A percentile compares a stretch with the other conserved stretches of the same genome.
These are phyloP conservation scores for Daucus carota DNA, from an alignment of 129 eudicot species.

Conservation along the genomic window DNA sequence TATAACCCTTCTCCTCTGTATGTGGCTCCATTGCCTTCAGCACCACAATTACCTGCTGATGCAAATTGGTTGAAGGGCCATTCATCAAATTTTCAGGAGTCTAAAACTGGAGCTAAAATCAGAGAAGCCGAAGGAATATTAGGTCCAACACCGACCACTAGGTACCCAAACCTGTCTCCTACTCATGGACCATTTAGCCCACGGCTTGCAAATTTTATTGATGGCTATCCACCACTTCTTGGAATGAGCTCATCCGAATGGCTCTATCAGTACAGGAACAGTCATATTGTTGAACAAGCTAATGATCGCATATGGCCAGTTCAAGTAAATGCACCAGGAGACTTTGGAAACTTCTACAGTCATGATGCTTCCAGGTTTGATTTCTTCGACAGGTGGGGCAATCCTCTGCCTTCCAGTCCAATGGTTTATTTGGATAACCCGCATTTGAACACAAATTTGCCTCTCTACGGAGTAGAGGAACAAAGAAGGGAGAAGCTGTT, in stretches of 20 bases:
- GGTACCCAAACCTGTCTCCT: constrained; percentile 24
- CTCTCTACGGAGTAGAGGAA: constrained; percentile 27
- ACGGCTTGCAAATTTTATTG: constrained; percentile 34
- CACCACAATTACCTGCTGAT: constrained; percentile 69
- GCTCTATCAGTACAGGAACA: constrained; percentile 71
- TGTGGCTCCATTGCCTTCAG: constrained; percentile 66
- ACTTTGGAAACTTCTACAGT: constrained; percentile 25
- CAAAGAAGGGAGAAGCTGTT: constrained; percentile 30
- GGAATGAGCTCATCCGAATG: constrained; percentile 84
- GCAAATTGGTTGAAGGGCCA: constrained; percentile 41
- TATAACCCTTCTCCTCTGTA: constrained; percentile 19
- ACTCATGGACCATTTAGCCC: constrained; percentile 33
- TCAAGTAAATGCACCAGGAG: constrained; percentile 27
- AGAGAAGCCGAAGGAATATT: constrained; percentile 52
- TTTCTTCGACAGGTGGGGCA: constrained; percentile 60
- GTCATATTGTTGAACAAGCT: constrained; percentile 30
- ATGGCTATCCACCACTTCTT: constrained; percentile 45
- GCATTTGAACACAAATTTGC: constrained; percentile 14
- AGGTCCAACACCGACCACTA: constrained; percentile 50
- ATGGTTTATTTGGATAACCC: constrained; percentile 46
- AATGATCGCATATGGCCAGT: constrained; percentile 32
- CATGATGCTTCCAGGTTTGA: constrained; percentile 50
- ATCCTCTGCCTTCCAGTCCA: constrained; percentile 36
- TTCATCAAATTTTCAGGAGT: constrained; percentile 16
- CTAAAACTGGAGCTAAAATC: constrained; percentile 1